Evolutionary conservation across 352 stramenopile genomes (phyloP).

Genomic region (Globisporangium okanoganense): DNA sequence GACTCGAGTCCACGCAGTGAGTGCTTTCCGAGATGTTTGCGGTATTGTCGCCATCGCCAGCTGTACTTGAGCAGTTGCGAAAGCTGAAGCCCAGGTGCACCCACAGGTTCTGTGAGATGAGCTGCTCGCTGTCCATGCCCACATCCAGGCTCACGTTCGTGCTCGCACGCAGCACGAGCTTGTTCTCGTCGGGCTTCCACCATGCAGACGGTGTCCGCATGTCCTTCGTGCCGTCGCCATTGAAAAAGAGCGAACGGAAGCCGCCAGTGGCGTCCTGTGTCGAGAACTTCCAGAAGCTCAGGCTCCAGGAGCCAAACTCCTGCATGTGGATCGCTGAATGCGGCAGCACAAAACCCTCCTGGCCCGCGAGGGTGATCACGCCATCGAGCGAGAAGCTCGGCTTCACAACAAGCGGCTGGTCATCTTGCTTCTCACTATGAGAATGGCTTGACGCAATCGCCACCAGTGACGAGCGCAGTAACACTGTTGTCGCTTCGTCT

Average conservation of each 20-base stretch:
- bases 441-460: not conserved
- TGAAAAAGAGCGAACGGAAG: conserved; percentile 79
- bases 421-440: not conserved
- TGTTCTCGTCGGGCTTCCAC: conserved; percentile 63
- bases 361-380: conserved; percentile 42
- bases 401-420: conserved; percentile 2
- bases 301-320: conserved; percentile 48
- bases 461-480: conserved; percentile 5
- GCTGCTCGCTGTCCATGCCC: conserved; percentile 39
- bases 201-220: conserved; percentile 80
- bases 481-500: not conserved
- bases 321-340: conserved; percentile 34
- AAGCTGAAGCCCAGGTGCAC: conserved; percentile 71
- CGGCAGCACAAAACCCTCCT: conserved; percentile 39
- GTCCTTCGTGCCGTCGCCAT: conserved; percentile 56
- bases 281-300: conserved; percentile 69
- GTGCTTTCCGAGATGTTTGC: not conserved
- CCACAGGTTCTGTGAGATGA: conserved; percentile 56
- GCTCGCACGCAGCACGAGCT: conserved; percentile 67
- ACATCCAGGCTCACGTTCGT: conserved; percentile 50
- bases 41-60: not conserved
- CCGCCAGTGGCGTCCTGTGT: conserved; percentile 45
- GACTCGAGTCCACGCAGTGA: conserved; percentile 12
- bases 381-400: conserved; percentile 41
- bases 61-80: conserved; percentile 38